Evolutionary conservation across 495 filamentous ascomycete genomes (phyloP).

Genomic region (Aspergillus ostianus): DNA sequence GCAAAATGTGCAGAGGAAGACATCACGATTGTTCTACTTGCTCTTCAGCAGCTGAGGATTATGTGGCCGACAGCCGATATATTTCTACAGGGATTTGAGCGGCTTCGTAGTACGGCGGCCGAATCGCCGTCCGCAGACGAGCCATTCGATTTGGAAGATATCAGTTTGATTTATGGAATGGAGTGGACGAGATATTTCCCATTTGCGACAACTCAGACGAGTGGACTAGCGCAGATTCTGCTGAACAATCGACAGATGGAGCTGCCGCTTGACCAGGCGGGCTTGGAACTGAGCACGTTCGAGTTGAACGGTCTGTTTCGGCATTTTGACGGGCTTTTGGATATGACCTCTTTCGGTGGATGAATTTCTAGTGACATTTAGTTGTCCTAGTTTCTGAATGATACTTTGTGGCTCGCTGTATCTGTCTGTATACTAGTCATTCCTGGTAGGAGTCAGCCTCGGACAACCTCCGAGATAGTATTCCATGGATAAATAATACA

Average conservation of each 20-base stretch:
- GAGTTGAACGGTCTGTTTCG: slow-evolving; percentile 6
- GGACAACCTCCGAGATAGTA: no score
- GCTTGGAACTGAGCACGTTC: slow-evolving; percentile 4
- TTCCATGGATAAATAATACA: no score
- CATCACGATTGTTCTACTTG: slow-evolving; percentile 27
- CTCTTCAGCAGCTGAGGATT: slow-evolving; percentile 25
- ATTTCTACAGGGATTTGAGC: slow-evolving; percentile 30
- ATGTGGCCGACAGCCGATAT: slow-evolving; percentile 39
- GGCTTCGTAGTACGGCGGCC: slow-evolving; percentile 20
- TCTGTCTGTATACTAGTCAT: no score
- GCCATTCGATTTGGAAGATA: slow-evolving; percentile 16
- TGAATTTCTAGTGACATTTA: background rate
- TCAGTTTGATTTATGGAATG: slow-evolving; percentile 18
- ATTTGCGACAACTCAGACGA: slow-evolving; percentile 26
- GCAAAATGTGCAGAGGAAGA: slow-evolving; percentile 30
- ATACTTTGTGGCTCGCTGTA: no score
- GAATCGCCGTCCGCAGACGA: background rate
- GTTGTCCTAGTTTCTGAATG: no score
- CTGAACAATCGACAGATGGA: slow-evolving; percentile 7
- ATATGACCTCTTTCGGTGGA: background rate
- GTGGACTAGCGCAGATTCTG: slow-evolving; percentile 21
- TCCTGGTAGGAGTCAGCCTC: no score
- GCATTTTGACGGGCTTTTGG: slow-evolving; percentile 2
- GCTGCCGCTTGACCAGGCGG: background rate
- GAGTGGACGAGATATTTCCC: slow-evolving; percentile 31